Percentiles rank a stretch among this genome's conserved stretches.
Conservation (phyloP, 306 rosid species). For the Purshia tridentata region DNA sequence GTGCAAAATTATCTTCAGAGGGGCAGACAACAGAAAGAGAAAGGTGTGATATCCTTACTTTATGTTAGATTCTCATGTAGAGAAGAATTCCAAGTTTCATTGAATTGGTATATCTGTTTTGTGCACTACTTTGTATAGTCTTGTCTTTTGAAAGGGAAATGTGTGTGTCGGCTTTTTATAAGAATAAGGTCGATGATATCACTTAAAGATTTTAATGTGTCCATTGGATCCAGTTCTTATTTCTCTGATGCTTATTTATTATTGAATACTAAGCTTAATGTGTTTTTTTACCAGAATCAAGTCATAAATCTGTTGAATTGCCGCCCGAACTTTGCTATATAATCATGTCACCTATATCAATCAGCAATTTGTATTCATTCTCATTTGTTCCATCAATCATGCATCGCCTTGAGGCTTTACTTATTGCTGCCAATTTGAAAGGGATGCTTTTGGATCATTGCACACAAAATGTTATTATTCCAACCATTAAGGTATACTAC, state of each 20-base stretch:
- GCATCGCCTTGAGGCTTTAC: constrained; percentile 70
- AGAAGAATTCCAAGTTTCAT: neutral
- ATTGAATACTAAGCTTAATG: neutral
- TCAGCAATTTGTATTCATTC: constrained; percentile 48
- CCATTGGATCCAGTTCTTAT: no score
- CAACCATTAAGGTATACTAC: constrained; percentile 52
- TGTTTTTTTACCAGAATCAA: constrained; percentile 48
- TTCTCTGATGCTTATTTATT: neutral
- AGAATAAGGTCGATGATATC: neutral
- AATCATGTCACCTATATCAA: constrained; percentile 68
- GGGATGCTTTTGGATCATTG: constrained; percentile 55
- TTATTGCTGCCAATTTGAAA: constrained; percentile 61
- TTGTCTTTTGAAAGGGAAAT: neutral
- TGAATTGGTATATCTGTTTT: neutral
- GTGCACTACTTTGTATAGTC: neutral
- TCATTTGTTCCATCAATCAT: constrained; percentile 76
- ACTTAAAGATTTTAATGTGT: neutral
- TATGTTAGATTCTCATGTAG: constrained; percentile 4
- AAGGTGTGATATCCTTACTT: constrained; percentile 42
- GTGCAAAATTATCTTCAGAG: constrained; percentile 53
- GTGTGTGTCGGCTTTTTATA: neutral
- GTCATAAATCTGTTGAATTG: constrained; percentile 51
- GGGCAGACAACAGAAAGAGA: constrained; percentile 36
- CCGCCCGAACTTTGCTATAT: constrained; percentile 80
- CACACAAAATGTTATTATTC: constrained; percentile 46